These are phyloP conservation scores for Lunularia cruciata DNA, from an alignment of 225 moss, liverwort and hornwort genomes.

Conservation along the genomic window DNA sequence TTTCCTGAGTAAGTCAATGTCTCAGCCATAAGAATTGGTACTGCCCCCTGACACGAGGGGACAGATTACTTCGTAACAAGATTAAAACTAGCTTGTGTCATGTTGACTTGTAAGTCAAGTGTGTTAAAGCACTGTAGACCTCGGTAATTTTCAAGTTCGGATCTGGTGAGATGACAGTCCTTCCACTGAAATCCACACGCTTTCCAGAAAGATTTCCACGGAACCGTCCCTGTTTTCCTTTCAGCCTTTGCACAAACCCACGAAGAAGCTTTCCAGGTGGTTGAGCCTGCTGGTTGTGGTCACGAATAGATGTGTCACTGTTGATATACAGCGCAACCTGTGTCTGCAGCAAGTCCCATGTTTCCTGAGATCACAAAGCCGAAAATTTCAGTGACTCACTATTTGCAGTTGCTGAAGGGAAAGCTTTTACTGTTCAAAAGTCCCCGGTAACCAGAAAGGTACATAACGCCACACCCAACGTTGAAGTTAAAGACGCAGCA, in stretches of 20 bases:
- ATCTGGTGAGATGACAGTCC: slow-evolving; percentile 98
- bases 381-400: neutral
- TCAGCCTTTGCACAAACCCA: slow-evolving; percentile 95
- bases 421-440: too few species aligned
- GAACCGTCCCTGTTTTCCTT: slow-evolving; percentile 97
- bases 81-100: neutral
- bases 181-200: slow-evolving; percentile 93
- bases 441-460: too few species aligned
- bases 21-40: slow-evolving; percentile 92
- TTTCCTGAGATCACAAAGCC: slow-evolving; percentile 57
- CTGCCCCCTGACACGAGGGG: slow-evolving; percentile 66
- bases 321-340: slow-evolving; percentile 91
- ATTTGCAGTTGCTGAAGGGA: too few species aligned
- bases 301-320: slow-evolving; percentile 82
- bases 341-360: slow-evolving; percentile 95
- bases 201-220: slow-evolving; percentile 97
- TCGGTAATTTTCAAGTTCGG: slow-evolving; percentile 97
- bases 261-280: slow-evolving; percentile 84
- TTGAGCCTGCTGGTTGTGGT: slow-evolving; percentile 75
- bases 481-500: too few species aligned
- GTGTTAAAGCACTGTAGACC: slow-evolving; percentile 31
- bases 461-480: too few species aligned
- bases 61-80: too few species aligned
- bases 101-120: neutral
- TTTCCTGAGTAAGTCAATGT: slow-evolving; percentile 93